Evolutionary conservation across 2,329 filamentous ascomycete genomes (phyloP).

Genomic region (Cordyceps cicadae): DNA sequence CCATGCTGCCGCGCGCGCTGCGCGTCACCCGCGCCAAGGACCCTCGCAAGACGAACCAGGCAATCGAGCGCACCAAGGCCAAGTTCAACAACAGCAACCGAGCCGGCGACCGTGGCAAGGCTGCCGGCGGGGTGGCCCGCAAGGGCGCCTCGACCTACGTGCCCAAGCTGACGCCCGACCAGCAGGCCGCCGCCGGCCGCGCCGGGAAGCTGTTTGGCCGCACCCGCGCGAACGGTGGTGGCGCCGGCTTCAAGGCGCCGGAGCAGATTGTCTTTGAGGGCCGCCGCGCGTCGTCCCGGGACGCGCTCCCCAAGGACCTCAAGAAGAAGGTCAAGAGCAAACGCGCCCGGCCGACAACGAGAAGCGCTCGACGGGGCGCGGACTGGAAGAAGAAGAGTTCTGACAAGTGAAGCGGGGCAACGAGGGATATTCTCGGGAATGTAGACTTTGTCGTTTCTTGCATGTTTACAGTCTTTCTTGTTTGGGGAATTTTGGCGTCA

Average conservation of each 20-base stretch:
- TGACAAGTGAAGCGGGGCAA: not conserved
- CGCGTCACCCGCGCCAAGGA: constrained; percentile 83
- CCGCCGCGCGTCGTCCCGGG: constrained; percentile 59
- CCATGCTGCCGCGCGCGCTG: constrained; percentile 81
- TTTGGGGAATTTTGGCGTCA: constrained; percentile 3
- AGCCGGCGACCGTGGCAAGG: not conserved
- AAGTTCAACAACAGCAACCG: constrained; percentile 22
- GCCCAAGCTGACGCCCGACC: constrained; percentile 61
- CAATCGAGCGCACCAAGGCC: constrained; percentile 27
- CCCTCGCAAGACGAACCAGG: constrained; percentile 49
- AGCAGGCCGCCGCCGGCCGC: constrained; percentile 64
- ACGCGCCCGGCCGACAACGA: constrained; percentile 29
- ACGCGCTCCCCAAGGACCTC: constrained; percentile 54
- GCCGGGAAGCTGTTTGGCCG: constrained; percentile 66
- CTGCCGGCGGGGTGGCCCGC: not conserved
- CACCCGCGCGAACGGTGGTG: constrained; percentile 27
- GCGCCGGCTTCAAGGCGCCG: constrained; percentile 42
- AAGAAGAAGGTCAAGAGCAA: constrained; percentile 44
- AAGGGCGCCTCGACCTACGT: constrained; percentile 46
- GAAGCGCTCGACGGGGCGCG: constrained; percentile 31
- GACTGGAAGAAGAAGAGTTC: constrained; percentile 35
- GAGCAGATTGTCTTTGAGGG: constrained; percentile 77
- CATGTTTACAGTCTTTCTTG: not conserved
- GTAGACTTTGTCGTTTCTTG: not conserved
- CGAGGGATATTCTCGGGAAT: not conserved